These are phyloP conservation scores for Tardiomyces blankii DNA, from an alignment of 1,139 yeast genomes.

Conservation along the genomic window DNA sequence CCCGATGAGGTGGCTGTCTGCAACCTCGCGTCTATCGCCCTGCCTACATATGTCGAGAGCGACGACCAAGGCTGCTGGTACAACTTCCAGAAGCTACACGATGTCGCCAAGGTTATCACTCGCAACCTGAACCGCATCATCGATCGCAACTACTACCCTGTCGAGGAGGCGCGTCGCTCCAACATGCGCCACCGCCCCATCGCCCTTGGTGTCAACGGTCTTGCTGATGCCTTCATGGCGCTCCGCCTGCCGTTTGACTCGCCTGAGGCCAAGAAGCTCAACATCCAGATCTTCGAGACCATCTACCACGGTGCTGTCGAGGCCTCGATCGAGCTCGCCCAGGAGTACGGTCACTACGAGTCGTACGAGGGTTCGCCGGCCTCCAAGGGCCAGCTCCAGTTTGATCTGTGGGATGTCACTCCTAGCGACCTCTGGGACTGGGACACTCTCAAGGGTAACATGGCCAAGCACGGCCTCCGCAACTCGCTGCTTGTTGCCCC, in stretches of 20 bases:
- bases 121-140: slow-evolving; percentile 67
- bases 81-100: slow-evolving; percentile 61
- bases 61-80: slow-evolving; percentile 44
- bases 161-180: slow-evolving; percentile 54
- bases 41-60: slow-evolving; percentile 52
- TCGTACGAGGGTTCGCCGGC: slow-evolving; percentile 74
- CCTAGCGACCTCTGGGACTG: slow-evolving; percentile 70
- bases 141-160: slow-evolving; percentile 73
- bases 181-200: slow-evolving; percentile 76
- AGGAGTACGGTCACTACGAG: slow-evolving; percentile 52
- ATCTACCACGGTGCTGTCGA: slow-evolving; percentile 82
- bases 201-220: slow-evolving; percentile 84
- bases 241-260: slow-evolving; percentile 76
- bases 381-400: slow-evolving; percentile 66
- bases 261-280: slow-evolving; percentile 54
- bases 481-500: slow-evolving; percentile 83
- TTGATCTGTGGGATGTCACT: slow-evolving; percentile 67
- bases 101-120: slow-evolving; percentile 61
- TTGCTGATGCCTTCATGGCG: slow-evolving; percentile 75
- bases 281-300: slow-evolving; percentile 78
- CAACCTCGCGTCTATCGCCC: slow-evolving; percentile 77
- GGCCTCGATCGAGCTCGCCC: slow-evolving; percentile 66
- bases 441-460: slow-evolving; percentile 52
- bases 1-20: slow-evolving; percentile 89
- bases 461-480: slow-evolving; percentile 57